phyloP scores from a whole-genome alignment of 2,329 filamentous ascomycete genomes.

The Malbranchea zuffiana region DNA sequence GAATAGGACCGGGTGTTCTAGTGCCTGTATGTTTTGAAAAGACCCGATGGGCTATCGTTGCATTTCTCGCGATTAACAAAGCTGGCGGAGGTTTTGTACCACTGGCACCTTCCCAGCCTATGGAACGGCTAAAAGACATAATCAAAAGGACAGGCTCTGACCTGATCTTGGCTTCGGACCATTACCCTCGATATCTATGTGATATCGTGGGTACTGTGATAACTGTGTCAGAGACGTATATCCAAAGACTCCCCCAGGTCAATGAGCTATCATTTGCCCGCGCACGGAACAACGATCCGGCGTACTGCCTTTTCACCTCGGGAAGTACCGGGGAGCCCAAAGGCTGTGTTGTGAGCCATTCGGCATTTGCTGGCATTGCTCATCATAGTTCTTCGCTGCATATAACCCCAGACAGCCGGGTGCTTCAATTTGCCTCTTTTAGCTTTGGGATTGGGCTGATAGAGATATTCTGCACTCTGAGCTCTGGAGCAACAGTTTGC shows the following conservation, averaged over 20 bases:
- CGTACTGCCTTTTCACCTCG: constrained; percentile 33
- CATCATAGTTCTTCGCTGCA: constrained; percentile 38
- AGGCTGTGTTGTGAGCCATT: constrained; percentile 48
- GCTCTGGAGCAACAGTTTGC: constrained; percentile 33
- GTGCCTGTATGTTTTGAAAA: constrained; percentile 17
- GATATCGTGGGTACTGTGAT: too few relatives aligned
- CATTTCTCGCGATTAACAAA: constrained; percentile 14
- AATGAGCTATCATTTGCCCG: too few relatives aligned
- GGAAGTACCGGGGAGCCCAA: constrained; percentile 27
- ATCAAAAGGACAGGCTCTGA: too few relatives aligned
- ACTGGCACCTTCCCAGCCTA: constrained; percentile 12
- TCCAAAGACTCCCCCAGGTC: too few relatives aligned
- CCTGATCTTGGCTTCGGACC: too few relatives aligned
- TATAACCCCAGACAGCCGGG: constrained; percentile 15
- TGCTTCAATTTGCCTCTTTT: constrained; percentile 32
- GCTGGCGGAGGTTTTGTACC: constrained; percentile 14
- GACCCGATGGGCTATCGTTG: constrained; percentile 12
- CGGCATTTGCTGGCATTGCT: constrained; percentile 41
- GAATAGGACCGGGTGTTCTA: constrained; percentile 8
- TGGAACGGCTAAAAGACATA: constrained; percentile 13
- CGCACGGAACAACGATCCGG: too few relatives aligned
- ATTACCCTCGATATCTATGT: too few relatives aligned
- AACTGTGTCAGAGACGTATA: too few relatives aligned
- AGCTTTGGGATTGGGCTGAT: constrained; percentile 33
- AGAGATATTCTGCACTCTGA: constrained; percentile 23